phyloP scores from a whole-genome alignment of 192 early-diverging fungal genomes.

The Funneliformis geosporum region DNA sequence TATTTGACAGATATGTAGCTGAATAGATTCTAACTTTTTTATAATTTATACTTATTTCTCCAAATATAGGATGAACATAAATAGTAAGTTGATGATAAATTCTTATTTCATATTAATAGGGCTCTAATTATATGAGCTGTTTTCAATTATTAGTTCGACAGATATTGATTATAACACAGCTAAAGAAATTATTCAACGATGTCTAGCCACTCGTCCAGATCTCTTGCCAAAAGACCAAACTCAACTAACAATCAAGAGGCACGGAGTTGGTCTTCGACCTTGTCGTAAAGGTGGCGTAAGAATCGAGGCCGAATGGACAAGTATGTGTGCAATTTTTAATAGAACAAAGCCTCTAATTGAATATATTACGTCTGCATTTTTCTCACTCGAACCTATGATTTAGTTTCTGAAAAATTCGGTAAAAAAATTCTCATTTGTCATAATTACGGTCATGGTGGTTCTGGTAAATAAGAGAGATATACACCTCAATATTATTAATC shows the following conservation, averaged over 20 bases:
- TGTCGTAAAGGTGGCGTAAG: conserved; percentile 54
- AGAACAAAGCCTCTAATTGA: conserved; percentile 33
- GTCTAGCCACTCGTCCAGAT: conserved; percentile 43
- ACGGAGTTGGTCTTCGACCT: conserved; percentile 58
- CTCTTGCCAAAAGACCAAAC: conserved; percentile 44
- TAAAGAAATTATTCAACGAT: conserved; percentile 48
- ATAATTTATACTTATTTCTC: background rate
- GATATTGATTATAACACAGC: conserved; percentile 39
- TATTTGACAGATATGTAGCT: background rate
- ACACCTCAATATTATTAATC: background rate
- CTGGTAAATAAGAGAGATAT: conserved; percentile 48
- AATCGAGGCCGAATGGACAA: conserved; percentile 48
- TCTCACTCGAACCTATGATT: background rate
- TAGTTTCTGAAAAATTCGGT: conserved; percentile 5
- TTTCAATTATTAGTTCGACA: conserved; percentile 33
- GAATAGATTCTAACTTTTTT: conserved; percentile 11
- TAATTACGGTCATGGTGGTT: conserved; percentile 69
- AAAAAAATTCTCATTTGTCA: conserved; percentile 51
- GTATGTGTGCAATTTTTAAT: conserved; percentile 33
- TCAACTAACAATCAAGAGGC: conserved; percentile 38
- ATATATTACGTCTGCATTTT: background rate
- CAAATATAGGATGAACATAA: conserved; percentile 19
- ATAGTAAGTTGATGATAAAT: conserved; percentile 7
- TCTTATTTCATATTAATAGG: background rate
- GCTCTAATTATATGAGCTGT: conserved; percentile 3